These are phyloP conservation scores for Reticulascus tulasneorum DNA, from an alignment of 2,329 filamentous ascomycete species.

Conservation along the genomic window DNA sequence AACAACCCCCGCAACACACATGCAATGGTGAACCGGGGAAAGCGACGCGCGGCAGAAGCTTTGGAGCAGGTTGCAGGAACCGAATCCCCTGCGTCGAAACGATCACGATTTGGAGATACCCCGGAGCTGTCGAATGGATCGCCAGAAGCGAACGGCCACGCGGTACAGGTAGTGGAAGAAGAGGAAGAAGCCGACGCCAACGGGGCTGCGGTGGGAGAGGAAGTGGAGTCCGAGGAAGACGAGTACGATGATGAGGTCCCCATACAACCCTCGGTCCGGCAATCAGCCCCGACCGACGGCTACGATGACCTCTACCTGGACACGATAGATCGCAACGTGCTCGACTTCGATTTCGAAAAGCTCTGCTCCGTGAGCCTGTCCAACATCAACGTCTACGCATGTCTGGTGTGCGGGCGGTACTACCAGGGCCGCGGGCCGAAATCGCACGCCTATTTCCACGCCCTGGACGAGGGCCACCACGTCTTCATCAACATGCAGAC, in stretches of 20 bases:
- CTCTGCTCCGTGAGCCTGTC: conserved; percentile 92
- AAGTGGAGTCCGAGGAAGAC: conserved; percentile 34
- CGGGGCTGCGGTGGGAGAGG: conserved; percentile 15
- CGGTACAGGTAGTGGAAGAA: conserved; percentile 16
- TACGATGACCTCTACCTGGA: conserved; percentile 97
- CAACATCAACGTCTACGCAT: conserved; percentile 98
- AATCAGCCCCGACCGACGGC: conserved; percentile 75
- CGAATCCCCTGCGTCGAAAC: conserved; percentile 57
- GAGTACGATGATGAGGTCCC: conserved; percentile 36
- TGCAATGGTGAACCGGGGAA: conserved; percentile 29
- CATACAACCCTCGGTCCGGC: conserved; percentile 53
- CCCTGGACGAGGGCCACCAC: conserved; percentile 91
- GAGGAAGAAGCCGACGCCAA: conserved; percentile 18
- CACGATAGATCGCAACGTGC: conserved; percentile 86
- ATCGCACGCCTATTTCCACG: conserved; percentile 96
- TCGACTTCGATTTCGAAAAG: conserved; percentile 99
- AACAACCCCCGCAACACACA: neutral
- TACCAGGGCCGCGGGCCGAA: conserved; percentile 91
- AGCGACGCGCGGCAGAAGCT: conserved; percentile 58
- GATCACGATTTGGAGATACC: conserved; percentile 46
- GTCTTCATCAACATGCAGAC: conserved; percentile 98
- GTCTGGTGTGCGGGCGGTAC: conserved; percentile 95
- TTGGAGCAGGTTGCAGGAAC: conserved; percentile 53
- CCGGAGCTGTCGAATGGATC: conserved; percentile 25
- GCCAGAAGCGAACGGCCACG: conserved; percentile 29